phyloP scores from a whole-genome alignment of 352 stramenopile species.

The Elongisporangium prolatum region DNA sequence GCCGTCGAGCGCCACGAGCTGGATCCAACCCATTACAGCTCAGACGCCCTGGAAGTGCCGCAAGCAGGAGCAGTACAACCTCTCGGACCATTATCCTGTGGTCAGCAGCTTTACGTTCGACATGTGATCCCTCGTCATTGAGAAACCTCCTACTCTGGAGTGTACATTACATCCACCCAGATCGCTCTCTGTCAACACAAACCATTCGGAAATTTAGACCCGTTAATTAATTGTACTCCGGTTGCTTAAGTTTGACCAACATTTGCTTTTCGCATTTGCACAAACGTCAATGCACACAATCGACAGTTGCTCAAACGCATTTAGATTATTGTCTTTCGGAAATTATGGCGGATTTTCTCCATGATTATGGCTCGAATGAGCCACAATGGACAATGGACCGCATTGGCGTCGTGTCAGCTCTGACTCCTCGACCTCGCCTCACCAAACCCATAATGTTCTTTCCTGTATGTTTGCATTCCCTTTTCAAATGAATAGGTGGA shows the following conservation, averaged over 20 bases:
- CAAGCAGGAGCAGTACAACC: conserved; percentile 55
- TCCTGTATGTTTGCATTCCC: not conserved
- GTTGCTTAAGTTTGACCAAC: not conserved
- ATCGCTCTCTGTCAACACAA: not conserved
- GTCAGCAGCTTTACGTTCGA: conserved; percentile 70
- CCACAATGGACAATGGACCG: not conserved
- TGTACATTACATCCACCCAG: not conserved
- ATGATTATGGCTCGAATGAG: not conserved
- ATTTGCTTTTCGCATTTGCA: not conserved
- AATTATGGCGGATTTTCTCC: not conserved
- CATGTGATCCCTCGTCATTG: conserved; percentile 30
- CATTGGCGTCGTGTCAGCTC: not conserved
- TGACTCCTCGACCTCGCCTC: not conserved
- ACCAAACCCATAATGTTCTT: not conserved
- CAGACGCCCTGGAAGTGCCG: conserved; percentile 54
- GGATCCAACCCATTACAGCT: conserved; percentile 52
- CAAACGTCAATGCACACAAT: not conserved
- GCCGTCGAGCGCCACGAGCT: conserved; percentile 45
- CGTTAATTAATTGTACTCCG: not conserved
- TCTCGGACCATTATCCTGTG: conserved; percentile 79
- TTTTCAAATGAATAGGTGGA: not conserved
- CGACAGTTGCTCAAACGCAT: not conserved
- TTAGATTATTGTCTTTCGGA: not conserved
- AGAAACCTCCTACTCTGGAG: not conserved
- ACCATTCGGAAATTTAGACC: not conserved